Percentiles rank a stretch among this genome's conserved stretches.
These are phyloP conservation scores for Linum usitatissimum DNA, from an alignment of 345 rosid genomes.

Conservation along the genomic window DNA sequence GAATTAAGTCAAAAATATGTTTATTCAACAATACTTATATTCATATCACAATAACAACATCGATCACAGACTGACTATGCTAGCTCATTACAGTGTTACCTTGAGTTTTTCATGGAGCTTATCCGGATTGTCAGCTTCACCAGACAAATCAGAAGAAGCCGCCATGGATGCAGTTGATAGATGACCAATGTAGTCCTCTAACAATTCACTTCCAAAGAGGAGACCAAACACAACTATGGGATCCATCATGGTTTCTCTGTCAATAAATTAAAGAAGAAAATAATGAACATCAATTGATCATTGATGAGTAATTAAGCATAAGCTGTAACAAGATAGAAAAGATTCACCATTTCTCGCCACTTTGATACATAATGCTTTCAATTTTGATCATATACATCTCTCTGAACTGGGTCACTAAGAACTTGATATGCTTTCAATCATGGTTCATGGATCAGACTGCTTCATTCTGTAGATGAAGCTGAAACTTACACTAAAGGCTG, in stretches of 20 bases:
- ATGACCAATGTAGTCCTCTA: conserved; percentile 91
- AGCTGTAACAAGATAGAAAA: neutral
- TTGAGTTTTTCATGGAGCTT: conserved; percentile 60
- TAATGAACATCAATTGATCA: neutral
- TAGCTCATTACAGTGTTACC: conserved; percentile 24
- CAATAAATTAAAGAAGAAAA: conserved; percentile 6
- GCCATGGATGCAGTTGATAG: conserved; percentile 76
- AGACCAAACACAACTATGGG: conserved; percentile 80
- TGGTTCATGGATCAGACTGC: conserved; percentile 6
- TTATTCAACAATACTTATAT: no score
- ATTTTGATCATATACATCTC: conserved; percentile 49
- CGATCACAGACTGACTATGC: neutral
- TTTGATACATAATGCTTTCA: conserved; percentile 46
- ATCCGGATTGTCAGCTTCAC: conserved; percentile 41
- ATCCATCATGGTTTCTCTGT: conserved; percentile 77
- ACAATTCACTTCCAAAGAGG: conserved; percentile 90
- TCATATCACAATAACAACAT: neutral
- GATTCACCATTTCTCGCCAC: conserved; percentile 13
- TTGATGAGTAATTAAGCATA: neutral
- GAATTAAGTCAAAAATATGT: no score
- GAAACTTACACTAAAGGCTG: no score
- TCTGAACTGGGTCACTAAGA: conserved; percentile 50
- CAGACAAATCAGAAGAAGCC: conserved; percentile 55
- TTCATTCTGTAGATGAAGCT: no score
- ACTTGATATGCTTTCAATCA: conserved; percentile 66